Evolutionary conservation across 2,329 filamentous ascomycete genomes (phyloP), one percentile per base, ranked within the genome.

Genomic region (Fusarium coffeatum): DNA sequence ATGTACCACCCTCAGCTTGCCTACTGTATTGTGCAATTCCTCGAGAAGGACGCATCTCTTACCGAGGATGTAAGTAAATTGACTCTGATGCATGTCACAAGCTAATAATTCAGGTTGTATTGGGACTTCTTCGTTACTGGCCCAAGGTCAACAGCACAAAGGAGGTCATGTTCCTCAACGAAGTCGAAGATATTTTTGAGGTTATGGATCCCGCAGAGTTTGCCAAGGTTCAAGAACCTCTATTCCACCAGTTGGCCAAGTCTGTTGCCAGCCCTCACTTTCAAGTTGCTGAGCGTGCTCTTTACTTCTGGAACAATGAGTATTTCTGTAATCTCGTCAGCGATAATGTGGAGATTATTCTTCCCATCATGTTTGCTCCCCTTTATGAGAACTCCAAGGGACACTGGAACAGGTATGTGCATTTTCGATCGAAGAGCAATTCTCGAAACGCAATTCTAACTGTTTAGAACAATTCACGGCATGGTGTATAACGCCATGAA

Each of bases 401-500:
- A 13, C 96, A 99, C 78, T 99, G 96, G 96, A 99, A 99, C 79
- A 89, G 95, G 95, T 97, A 86, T 77, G 88, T 28, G n/a, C n/a
- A n/a, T n/a, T n/a, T n/a, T n/a, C n/a, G n/a, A n/a, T n/a, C n/a
- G n/a, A n/a, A n/a, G n/a, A n/a, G n/a, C n/a, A n/a, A n/a, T n/a
- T n/a, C n/a, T n/a, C n/a, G n/a, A n/a, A n/a, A n/a, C n/a, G n/a
- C n/a, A 3, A 10, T 15, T 42, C 70, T 74, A 55, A 74, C 25
- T 20, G 25, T 16, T 3, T 71, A 98, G 96, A 76, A 99, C 96
- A 10, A 99, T 99, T 73, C 96, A 99, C 78, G 96, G 96, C 79
- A 98, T 99, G 95, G 96, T 99, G 13, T 98, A 98, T 81, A 99
- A 98, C 77, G 96, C 96, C 60, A 98, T 99, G 96, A 99, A 99